These are phyloP conservation scores for Skeletonema costatum DNA, from an alignment of 108 stramenopile genomes.

Conservation along the genomic window DNA sequence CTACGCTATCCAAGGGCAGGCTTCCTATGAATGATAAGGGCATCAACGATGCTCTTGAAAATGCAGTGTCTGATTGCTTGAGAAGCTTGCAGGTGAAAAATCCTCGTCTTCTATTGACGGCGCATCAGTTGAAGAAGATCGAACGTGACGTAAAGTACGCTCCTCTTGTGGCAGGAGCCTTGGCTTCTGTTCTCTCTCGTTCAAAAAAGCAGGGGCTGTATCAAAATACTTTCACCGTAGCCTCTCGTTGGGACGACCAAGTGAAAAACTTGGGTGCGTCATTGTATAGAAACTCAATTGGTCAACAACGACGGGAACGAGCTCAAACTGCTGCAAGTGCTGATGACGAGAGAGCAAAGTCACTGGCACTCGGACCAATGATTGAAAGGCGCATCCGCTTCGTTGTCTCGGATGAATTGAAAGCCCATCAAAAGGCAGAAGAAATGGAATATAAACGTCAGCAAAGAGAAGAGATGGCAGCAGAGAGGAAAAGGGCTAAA, in stretches of 20 bases:
- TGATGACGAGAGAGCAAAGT: neutral
- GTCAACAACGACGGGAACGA: neutral
- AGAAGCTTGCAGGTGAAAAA: constrained; percentile 72
- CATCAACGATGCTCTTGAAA: constrained; percentile 70
- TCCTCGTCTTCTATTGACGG: constrained; percentile 69
- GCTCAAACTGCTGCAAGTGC: neutral
- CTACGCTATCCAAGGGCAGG: constrained; percentile 83
- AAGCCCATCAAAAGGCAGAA: neutral
- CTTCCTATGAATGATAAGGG: constrained; percentile 75
- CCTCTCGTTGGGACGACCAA: constrained; percentile 34
- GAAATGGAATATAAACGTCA: constrained; percentile 1
- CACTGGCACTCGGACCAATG: neutral
- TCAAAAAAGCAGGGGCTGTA: constrained; percentile 26
- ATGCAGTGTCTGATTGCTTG: constrained; percentile 64
- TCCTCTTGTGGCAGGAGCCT: constrained; percentile 61
- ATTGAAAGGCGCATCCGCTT: constrained; percentile 10
- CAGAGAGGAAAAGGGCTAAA: constrained; percentile 3
- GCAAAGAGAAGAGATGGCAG: constrained; percentile 9
- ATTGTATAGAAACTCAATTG: neutral
- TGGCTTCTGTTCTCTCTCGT: constrained; percentile 60
- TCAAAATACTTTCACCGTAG: constrained; percentile 6
- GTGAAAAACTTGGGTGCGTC: constrained; percentile 12
- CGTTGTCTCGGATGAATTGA: neutral
- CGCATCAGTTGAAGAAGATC: constrained; percentile 59
- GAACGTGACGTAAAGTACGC: constrained; percentile 78